These are phyloP conservation scores for Clarireedia hainanense DNA, from an alignment of 2,329 filamentous ascomycete genomes.

Conservation along the genomic window DNA sequence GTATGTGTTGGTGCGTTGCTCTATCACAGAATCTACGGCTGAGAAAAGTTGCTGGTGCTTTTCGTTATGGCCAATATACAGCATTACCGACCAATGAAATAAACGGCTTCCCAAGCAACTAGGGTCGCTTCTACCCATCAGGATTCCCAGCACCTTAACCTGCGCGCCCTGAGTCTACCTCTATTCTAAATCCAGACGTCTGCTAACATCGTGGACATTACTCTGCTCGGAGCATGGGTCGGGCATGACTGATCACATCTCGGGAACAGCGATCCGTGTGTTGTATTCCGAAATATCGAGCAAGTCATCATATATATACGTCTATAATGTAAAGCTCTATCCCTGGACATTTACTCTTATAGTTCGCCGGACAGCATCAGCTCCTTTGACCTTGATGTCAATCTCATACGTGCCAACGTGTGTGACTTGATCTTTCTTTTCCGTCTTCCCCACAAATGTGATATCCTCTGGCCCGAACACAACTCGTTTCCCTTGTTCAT, in stretches of 20 bases:
- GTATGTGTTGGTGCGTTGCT: no score
- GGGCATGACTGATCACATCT: not conserved
- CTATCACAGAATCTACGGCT: no score
- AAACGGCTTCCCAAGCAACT: not conserved
- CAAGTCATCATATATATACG: conserved; percentile 14
- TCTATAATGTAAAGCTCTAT: conserved; percentile 9
- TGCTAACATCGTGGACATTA: no score
- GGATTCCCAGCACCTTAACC: not conserved
- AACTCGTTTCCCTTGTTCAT: conserved; percentile 43
- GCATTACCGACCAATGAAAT: not conserved
- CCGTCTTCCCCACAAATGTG: conserved; percentile 35
- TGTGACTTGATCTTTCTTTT: conserved; percentile 39
- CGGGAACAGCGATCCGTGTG: not conserved
- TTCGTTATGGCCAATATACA: no score
- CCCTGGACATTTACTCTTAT: conserved; percentile 35
- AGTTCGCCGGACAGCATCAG: conserved; percentile 33
- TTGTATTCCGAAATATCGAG: conserved; percentile 12
- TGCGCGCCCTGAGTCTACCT: no score
- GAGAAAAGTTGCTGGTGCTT: no score
- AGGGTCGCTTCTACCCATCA: not conserved
- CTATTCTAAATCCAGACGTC: no score
- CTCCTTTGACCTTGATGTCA: conserved; percentile 42
- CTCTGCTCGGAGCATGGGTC: no score
- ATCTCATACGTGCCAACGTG: conserved; percentile 43
- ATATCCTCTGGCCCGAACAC: conserved; percentile 42